These are phyloP conservation scores for Gracilaria domingensis DNA, from an alignment of 23 red algal genomes.

Conservation along the genomic window DNA sequence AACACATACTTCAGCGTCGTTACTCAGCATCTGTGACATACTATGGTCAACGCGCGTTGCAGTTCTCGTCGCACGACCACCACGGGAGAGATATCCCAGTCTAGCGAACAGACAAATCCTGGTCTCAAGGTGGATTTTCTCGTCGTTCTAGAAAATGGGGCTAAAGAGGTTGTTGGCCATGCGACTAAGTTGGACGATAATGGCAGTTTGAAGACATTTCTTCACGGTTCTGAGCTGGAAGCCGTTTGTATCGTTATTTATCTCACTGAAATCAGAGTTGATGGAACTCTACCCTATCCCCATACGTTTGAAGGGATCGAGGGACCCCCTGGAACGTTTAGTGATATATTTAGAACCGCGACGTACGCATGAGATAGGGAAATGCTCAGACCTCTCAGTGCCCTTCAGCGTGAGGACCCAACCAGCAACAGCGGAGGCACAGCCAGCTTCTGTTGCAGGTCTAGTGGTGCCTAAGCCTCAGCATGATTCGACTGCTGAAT, in stretches of 20 bases:
- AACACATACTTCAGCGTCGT: not conserved
- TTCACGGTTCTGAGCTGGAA: not conserved
- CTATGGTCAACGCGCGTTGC: too few relatives aligned
- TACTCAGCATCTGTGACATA: too few relatives aligned
- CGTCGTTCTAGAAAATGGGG: too few relatives aligned
- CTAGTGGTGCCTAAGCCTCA: not conserved
- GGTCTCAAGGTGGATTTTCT: too few relatives aligned
- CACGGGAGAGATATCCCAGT: too few relatives aligned
- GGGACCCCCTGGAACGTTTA: not conserved
- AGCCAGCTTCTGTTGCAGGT: not conserved
- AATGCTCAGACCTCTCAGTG: not conserved
- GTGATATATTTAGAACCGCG: not conserved
- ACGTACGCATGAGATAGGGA: constrained; percentile 2
- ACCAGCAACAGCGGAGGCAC: not conserved
- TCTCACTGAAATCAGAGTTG: not conserved
- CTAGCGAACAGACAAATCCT: too few relatives aligned
- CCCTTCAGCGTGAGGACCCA: not conserved
- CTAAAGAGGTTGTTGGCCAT: too few relatives aligned
- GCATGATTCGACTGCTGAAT: too few relatives aligned
- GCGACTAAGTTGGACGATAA: too few relatives aligned
- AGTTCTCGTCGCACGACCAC: too few relatives aligned
- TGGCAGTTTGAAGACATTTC: not conserved
- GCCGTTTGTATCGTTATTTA: not conserved
- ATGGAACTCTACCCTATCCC: constrained; percentile 2
- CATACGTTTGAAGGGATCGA: not conserved